Evolutionary conservation across 192 early-diverging fungal species (phyloP), one percentile per base, ranked within the genome.

Genomic region (Rhizoclosmatium globosum): DNA sequence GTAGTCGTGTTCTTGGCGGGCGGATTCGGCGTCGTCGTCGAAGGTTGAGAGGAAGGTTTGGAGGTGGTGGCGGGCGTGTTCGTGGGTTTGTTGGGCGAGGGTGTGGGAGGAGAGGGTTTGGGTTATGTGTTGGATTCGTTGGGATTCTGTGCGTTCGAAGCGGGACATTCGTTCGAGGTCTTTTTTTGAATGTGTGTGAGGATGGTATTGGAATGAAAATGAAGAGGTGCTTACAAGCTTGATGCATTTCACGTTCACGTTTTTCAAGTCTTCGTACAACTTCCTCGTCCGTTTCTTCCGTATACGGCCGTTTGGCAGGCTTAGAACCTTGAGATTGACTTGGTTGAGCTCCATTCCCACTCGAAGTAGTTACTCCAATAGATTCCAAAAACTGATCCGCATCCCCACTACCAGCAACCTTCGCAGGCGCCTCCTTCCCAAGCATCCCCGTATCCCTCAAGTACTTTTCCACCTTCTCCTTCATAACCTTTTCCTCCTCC

Each of bases 1-100:
- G 78, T 91, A 98, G 69, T 92, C 86, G 42, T 95, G 90, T 17
- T 87, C 82, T 0, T 88, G 88, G 45, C 78, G 79, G 45, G 89
- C 87, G 44, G 74, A 71, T 68, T 94, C 92, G 17, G 83, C 72
- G 69, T 95, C 93, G 80, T 95, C 95, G 78, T 95, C 89, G 85
- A 85, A 95, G 53, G 91, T 88, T 4, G 84, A 85, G 45, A 93
- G 82, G 38, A 84, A 79, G 43, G 77, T 77, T 74, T 50, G 72
- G 45, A 83, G 61, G 42, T 85, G 80, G 23, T 79, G 79, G 39
- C 80, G 71, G 44, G 88, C 87, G 53, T 78, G 74, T 67, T 90
- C 85, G 44, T 87, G 74, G 15, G 82, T 73, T 23, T 68, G 60
- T 59, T 91, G 89, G 13, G 82, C 79, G 57, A 92, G 87, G 31